Evolutionary conservation across 23 red algal genomes (phyloP).

Genomic region (Pyropia yezoensis): DNA sequence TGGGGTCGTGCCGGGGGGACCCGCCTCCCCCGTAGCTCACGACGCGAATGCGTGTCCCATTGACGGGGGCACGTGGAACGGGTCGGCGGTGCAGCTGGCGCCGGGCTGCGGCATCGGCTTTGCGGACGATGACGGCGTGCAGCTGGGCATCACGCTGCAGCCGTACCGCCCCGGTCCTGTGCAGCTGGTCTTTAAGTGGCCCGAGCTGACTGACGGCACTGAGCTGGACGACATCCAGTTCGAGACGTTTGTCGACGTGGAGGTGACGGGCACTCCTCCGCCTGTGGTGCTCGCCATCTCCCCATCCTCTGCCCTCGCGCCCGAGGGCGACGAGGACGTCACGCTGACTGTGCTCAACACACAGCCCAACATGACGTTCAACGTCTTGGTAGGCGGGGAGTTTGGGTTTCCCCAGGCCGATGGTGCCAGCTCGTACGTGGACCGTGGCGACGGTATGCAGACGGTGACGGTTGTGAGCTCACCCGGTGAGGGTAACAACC

Average conservation of each 20-base stretch:
- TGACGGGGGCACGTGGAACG: slow-evolving; percentile 30
- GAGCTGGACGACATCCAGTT: slow-evolving; percentile 42
- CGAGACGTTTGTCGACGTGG: slow-evolving; percentile 26
- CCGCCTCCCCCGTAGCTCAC: not conserved
- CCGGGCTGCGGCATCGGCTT: slow-evolving; percentile 27
- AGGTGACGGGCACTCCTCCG: slow-evolving; percentile 10
- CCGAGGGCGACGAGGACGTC: slow-evolving; percentile 14
- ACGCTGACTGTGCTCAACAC: slow-evolving; percentile 17
- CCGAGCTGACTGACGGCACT: slow-evolving; percentile 25
- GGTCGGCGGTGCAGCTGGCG: slow-evolving; percentile 13
- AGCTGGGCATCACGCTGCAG: slow-evolving; percentile 30
- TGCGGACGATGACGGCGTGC: slow-evolving; percentile 8
- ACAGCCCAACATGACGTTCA: not conserved
- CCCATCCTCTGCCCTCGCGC: slow-evolving; percentile 18
- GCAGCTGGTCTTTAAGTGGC: slow-evolving; percentile 17
- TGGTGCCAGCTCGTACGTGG: not conserved
- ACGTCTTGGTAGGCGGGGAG: slow-evolving; percentile 6
- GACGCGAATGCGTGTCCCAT: slow-evolving; percentile 2
- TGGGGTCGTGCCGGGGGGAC: slow-evolving; percentile 1
- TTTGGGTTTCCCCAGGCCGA: slow-evolving; percentile 10
- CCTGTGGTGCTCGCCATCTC: slow-evolving; percentile 15
- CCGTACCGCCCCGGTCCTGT: slow-evolving; percentile 9
- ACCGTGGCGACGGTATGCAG: slow-evolving; percentile 15
- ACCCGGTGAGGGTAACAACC: slow-evolving; percentile 21
- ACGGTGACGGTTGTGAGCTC: slow-evolving; percentile 13